Evolutionary conservation across 2,329 filamentous ascomycete species (phyloP), one percentile per base, ranked within the genome.

Genomic region (Fusarium sp.): DNA sequence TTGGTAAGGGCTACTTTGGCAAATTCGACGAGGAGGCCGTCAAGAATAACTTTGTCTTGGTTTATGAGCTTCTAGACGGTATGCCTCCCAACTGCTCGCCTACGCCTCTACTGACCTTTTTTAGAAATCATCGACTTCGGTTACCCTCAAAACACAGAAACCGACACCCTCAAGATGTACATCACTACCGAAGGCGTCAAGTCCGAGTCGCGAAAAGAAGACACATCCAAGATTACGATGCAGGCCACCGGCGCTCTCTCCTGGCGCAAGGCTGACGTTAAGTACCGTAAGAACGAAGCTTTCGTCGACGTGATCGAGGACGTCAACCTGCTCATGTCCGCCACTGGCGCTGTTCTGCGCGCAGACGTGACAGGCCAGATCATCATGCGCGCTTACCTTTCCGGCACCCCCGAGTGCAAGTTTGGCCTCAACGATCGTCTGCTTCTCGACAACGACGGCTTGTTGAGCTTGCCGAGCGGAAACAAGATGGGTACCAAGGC

Each of bases 241-340:
- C 96, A 99, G 84, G 97, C 96, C 14, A 99, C 96, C 0, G 96
- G 97, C 42, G 96, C 96, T 7, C 87, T 98, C 43, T 98, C 96
- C 48, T 99, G 97, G 96, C 90, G 97, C 74, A 93, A 97, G 78
- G 93, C 95, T 64, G 95, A 98, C 80, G 96, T 99, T 82, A 97
- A 97, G 79, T 99, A 99, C 83, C 92, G 96, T 80, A 99, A 99
- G 84, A 99, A 99, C 83, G 96, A 99, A 81, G 96, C 96, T 32
- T 99, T 99, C 77, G 96, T 99, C 73, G 96, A 99, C 81, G 96
- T 99, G 20, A 99, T 99, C 77, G 96, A 99, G 82, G 96, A 99
- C 78, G 95, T 99, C 76, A 99, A 99, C 81, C 88, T 99, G 63
- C 90, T 99, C 77, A 98, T 99, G 92, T 98, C 95, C n/a, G 96